These are phyloP conservation scores for Cystobasidium onofrii DNA, from an alignment of 768 basidiomycete species.

Conservation along the genomic window DNA sequence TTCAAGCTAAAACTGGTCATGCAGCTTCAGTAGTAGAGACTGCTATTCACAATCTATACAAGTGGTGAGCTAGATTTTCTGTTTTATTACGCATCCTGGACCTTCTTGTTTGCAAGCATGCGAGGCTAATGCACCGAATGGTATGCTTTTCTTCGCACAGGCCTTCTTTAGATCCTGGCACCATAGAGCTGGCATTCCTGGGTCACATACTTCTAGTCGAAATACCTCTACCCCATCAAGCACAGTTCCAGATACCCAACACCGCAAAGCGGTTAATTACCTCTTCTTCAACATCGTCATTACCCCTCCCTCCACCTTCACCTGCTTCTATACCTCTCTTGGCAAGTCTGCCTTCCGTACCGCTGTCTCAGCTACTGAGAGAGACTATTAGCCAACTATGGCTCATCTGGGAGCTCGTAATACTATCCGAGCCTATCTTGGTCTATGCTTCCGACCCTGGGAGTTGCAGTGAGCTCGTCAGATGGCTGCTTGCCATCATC, in stretches of 20 bases:
- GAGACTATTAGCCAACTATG: slow-evolving; percentile 48
- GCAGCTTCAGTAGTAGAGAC: slow-evolving; percentile 37
- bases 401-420: slow-evolving; percentile 76
- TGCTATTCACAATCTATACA: slow-evolving; percentile 36
- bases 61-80: slow-evolving; percentile 50
- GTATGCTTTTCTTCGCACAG: neutral
- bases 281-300: neutral
- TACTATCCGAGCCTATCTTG: slow-evolving; percentile 81
- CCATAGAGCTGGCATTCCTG: slow-evolving; percentile 13
- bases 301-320: neutral
- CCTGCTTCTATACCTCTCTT: slow-evolving; percentile 52
- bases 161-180: slow-evolving; percentile 26
- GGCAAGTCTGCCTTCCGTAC: slow-evolving; percentile 58
- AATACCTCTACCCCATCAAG: slow-evolving; percentile 21
- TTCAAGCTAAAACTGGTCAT: slow-evolving; percentile 32
- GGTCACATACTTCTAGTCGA: slow-evolving; percentile 19
- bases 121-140: too few relatives aligned
- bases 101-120: neutral
- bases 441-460: slow-evolving; percentile 70
- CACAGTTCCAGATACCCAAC: slow-evolving; percentile 3
- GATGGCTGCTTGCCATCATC: slow-evolving; percentile 82
- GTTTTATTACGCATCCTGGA: slow-evolving; percentile 56
- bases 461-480: slow-evolving; percentile 71
- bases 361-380: slow-evolving; percentile 51
- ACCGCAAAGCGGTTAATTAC: neutral